A percentile compares a stretch with the other conserved stretches of the same genome.
Evolutionary conservation across 2,329 filamentous ascomycete species (phyloP).

Genomic region (Aspergillus persii): DNA sequence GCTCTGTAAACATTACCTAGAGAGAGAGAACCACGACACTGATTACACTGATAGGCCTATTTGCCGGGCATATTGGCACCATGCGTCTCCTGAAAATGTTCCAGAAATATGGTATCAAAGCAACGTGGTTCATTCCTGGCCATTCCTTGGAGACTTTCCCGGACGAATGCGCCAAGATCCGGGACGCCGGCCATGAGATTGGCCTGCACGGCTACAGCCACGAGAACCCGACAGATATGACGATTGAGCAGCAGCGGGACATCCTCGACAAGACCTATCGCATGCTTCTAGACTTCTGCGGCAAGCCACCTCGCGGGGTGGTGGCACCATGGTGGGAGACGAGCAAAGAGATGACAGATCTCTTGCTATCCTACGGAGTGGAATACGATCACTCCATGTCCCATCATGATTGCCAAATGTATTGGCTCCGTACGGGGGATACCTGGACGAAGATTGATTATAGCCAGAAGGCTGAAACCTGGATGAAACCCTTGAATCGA

Average conservation of each 20-base stretch:
- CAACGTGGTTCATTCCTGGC: constrained; percentile 65
- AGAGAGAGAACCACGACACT: background rate
- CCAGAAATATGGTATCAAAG: constrained; percentile 69
- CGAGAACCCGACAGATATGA: constrained; percentile 72
- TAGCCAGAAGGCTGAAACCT: constrained; percentile 40
- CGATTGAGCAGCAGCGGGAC: constrained; percentile 69
- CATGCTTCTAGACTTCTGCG: constrained; percentile 69
- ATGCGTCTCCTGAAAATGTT: constrained; percentile 68
- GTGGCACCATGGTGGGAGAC: constrained; percentile 78
- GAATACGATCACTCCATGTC: constrained; percentile 47
- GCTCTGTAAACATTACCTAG: background rate
- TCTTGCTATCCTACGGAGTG: constrained; percentile 44
- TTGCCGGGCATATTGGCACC: constrained; percentile 66
- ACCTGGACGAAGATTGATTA: constrained; percentile 48
- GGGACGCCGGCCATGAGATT: constrained; percentile 64
- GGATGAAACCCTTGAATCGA: constrained; percentile 51
- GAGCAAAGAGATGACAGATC: constrained; percentile 60
- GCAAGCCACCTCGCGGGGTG: constrained; percentile 69
- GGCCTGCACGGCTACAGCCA: constrained; percentile 72
- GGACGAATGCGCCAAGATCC: constrained; percentile 61
- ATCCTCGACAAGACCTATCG: constrained; percentile 75
- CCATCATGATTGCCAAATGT: constrained; percentile 46
- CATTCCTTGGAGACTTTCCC: constrained; percentile 66
- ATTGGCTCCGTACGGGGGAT: constrained; percentile 45
- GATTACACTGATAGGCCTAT: constrained; percentile 50